Evolutionary conservation across 345 rosid genomes (phyloP).

Genomic region (Nasturtium officinale): DNA sequence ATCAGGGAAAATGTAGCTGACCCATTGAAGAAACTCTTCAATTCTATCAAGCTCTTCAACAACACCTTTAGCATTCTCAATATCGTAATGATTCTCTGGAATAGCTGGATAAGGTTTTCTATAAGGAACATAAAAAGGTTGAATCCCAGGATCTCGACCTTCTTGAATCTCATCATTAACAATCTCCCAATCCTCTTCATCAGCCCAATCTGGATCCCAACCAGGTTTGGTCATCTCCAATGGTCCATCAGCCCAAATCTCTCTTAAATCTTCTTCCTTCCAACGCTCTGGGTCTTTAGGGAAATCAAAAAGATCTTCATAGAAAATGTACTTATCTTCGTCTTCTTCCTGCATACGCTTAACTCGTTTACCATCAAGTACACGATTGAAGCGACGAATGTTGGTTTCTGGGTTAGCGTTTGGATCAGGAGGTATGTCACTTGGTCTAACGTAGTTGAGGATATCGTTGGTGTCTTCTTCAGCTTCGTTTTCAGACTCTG

Average conservation of each 20-base stretch:
- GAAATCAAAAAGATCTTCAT: constrained; percentile 63
- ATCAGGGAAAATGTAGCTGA: constrained; percentile 89
- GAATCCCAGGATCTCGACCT: constrained; percentile 72
- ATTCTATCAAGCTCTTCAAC: constrained; percentile 91
- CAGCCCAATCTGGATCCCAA: constrained; percentile 94
- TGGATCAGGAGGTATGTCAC: constrained; percentile 45
- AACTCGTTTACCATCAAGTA: constrained; percentile 48
- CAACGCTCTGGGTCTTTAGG: constrained; percentile 79
- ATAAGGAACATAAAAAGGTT: constrained; percentile 83
- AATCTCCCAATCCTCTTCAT: constrained; percentile 71
- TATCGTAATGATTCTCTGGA: constrained; percentile 68
- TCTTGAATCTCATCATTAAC: constrained; percentile 56
- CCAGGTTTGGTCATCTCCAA: constrained; percentile 63
- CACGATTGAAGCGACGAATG: constrained; percentile 49
- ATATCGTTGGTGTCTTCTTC: constrained; percentile 23
- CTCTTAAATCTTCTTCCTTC: constrained; percentile 78
- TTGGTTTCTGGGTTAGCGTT: constrained; percentile 57
- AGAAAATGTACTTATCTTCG: constrained; percentile 39
- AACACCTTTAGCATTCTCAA: constrained; percentile 63
- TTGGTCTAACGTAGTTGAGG: constrained; percentile 47
- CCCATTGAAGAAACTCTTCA: constrained; percentile 89
- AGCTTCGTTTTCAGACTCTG: constrained; percentile 45
- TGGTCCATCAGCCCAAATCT: constrained; percentile 86
- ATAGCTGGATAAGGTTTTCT: constrained; percentile 78
- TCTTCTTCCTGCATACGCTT: constrained; percentile 55